Conservation (phyloP, 257 asterid genomes). For the Solanum ossicruentum region DNA sequence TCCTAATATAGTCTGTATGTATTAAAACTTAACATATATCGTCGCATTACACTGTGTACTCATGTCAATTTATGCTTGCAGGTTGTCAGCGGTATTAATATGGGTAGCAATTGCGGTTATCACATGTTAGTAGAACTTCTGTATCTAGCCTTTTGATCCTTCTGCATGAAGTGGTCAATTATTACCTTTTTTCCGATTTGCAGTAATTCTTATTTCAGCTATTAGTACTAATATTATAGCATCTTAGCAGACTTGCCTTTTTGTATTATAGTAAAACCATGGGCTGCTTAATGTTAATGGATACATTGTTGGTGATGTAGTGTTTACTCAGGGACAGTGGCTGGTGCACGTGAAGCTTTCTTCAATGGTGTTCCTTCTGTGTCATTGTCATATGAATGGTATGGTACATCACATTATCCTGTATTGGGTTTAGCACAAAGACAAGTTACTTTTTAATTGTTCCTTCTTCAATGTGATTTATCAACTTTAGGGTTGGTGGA, state of each 20-base stretch:
- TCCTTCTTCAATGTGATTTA: background rate
- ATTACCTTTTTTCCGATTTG: background rate
- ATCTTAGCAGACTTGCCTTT: background rate
- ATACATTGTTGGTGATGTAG: slow-evolving; percentile 29
- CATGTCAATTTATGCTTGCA: slow-evolving; percentile 22
- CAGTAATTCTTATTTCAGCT: background rate
- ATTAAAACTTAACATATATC: background rate
- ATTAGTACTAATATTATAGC: background rate
- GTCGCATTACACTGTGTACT: background rate
- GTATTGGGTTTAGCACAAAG: background rate
- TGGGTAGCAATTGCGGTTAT: slow-evolving; percentile 87
- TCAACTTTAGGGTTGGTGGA: slow-evolving; percentile 44
- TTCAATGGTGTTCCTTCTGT: slow-evolving; percentile 62
- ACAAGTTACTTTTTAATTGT: background rate
- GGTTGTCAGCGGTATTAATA: slow-evolving; percentile 88
- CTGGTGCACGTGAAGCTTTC: slow-evolving; percentile 94
- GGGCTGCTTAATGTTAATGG: background rate
- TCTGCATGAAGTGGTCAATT: background rate
- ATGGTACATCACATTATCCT: background rate
- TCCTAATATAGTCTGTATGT: background rate
- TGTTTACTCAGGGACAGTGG: slow-evolving; percentile 86
- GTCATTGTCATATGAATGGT: slow-evolving; percentile 86
- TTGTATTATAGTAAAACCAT: background rate
- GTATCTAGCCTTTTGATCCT: background rate
- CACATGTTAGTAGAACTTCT: slow-evolving; percentile 42